phyloP scores from a whole-genome alignment of 2,329 filamentous ascomycete genomes.

The Fusarium redolens region DNA sequence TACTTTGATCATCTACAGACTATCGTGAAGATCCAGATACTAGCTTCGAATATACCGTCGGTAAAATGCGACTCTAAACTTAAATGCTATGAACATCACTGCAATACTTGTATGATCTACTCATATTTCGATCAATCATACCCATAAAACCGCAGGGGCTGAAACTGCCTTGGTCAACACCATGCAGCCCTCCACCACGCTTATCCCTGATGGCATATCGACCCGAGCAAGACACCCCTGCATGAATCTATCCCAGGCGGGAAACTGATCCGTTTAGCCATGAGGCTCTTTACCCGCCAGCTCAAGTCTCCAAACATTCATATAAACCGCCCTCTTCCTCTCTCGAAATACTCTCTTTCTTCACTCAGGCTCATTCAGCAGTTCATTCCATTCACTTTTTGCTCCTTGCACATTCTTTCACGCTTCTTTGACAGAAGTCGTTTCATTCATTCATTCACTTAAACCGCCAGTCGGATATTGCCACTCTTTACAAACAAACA shows the following conservation, averaged over 20 bases:
- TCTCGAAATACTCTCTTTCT: constrained; percentile 4
- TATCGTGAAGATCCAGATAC: neutral
- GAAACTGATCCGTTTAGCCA: constrained; percentile 20
- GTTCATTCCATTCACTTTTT: constrained; percentile 46
- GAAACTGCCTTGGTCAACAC: constrained; percentile 34
- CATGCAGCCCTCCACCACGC: constrained; percentile 26
- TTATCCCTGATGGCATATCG: constrained; percentile 32
- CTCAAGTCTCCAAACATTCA: neutral
- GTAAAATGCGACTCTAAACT: neutral
- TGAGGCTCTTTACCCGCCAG: constrained; percentile 25
- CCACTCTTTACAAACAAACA: constrained; percentile 12
- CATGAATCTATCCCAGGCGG: constrained; percentile 13
- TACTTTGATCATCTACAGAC: neutral
- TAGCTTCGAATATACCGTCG: neutral
- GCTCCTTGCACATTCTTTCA: constrained; percentile 40
- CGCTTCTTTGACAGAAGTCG: constrained; percentile 50
- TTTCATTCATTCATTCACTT: constrained; percentile 40
- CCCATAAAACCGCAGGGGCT: constrained; percentile 6
- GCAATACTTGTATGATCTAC: constrained; percentile 25
- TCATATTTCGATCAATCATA: constrained; percentile 1
- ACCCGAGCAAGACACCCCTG: constrained; percentile 27
- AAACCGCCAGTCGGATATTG: constrained; percentile 41
- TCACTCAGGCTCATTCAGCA: constrained; percentile 44
- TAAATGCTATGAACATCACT: neutral
- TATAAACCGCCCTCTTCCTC: constrained; percentile 35